phyloP scores from a whole-genome alignment of 1,284 basidiomycete species.

The Irpex sp. region DNA sequence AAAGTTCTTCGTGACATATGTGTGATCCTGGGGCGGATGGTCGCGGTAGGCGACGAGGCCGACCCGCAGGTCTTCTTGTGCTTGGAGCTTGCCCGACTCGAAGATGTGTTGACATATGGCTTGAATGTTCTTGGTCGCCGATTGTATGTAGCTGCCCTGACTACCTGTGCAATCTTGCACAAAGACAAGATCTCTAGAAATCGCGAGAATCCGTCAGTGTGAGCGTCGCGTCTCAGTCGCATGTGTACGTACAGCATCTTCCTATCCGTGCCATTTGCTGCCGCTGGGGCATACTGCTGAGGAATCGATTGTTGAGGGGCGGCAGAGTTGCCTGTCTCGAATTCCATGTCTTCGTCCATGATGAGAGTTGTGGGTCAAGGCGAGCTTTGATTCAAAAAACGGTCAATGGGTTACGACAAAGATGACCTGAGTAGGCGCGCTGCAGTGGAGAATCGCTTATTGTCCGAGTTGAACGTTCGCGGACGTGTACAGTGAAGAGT shows the following conservation, averaged over 20 bases:
- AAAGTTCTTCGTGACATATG: slow-evolving; percentile 90
- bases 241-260: slow-evolving; percentile 69
- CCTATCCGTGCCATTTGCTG: slow-evolving; percentile 33
- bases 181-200: slow-evolving; percentile 77
- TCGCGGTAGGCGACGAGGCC: slow-evolving; percentile 90
- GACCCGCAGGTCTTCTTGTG: slow-evolving; percentile 85
- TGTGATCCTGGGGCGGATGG: slow-evolving; percentile 94
- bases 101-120: slow-evolving; percentile 96
- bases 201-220: background rate
- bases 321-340: slow-evolving; percentile 38
- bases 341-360: slow-evolving; percentile 81
- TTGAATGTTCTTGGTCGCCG: slow-evolving; percentile 97
- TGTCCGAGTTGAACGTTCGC: background rate
- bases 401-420: background rate
- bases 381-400: background rate
- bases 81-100: slow-evolving; percentile 87
- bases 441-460: slow-evolving; percentile 1
- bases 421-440: background rate
- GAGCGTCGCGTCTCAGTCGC: background rate
- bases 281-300: slow-evolving; percentile 31
- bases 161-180: slow-evolving; percentile 92
- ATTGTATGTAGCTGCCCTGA: slow-evolving; percentile 80
- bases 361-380: slow-evolving; percentile 15
- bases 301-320: slow-evolving; percentile 31
- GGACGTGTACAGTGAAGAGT: background rate